These are phyloP conservation scores for Helicocarpus griseus DNA, from an alignment of 2,329 filamentous ascomycete genomes.

Conservation along the genomic window DNA sequence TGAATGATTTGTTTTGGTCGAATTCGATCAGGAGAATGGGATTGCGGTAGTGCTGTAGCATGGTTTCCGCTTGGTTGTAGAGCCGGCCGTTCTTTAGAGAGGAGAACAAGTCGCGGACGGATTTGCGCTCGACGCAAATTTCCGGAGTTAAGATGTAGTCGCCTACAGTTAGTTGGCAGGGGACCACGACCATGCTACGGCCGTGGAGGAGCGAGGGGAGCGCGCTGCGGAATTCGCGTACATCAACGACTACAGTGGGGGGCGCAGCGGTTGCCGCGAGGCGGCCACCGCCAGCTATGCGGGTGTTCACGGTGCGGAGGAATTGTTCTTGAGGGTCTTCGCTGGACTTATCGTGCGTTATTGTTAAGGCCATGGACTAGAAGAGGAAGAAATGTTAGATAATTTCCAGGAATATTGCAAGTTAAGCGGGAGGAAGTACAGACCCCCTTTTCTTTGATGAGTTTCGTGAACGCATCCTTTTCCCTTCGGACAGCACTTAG, in stretches of 20 bases:
- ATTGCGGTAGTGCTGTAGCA: slow-evolving; percentile 85
- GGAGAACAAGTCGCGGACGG: slow-evolving; percentile 77
- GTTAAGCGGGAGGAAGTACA: slow-evolving; percentile 11
- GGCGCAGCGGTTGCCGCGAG: slow-evolving; percentile 75
- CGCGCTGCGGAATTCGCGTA: slow-evolving; percentile 90
- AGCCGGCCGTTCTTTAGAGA: slow-evolving; percentile 87
- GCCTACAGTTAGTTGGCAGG: slow-evolving; percentile 91
- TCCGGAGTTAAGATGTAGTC: slow-evolving; percentile 89
- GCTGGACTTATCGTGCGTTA: slow-evolving; percentile 61
- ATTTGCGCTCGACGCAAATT: slow-evolving; percentile 93
- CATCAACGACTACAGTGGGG: slow-evolving; percentile 85
- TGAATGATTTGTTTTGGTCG: slow-evolving; percentile 94
- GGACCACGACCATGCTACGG: slow-evolving; percentile 76
- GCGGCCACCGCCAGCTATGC: slow-evolving; percentile 86
- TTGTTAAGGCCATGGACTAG: slow-evolving; percentile 73
- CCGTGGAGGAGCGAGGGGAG: slow-evolving; percentile 86
- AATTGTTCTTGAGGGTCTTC: slow-evolving; percentile 86
- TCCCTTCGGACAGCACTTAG: slow-evolving; percentile 82
- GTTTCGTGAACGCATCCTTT: slow-evolving; percentile 88
- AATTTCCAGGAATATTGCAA: background rate
- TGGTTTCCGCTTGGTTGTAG: slow-evolving; percentile 84
- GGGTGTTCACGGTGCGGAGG: slow-evolving; percentile 87
- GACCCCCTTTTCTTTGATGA: slow-evolving; percentile 83
- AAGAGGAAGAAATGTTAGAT: background rate
- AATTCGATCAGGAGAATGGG: slow-evolving; percentile 96